Percentiles rank a stretch among this genome's conserved stretches.
phyloP scores from a whole-genome alignment of 2,329 filamentous ascomycete genomes.

The Colletotrichum sp. region DNA sequence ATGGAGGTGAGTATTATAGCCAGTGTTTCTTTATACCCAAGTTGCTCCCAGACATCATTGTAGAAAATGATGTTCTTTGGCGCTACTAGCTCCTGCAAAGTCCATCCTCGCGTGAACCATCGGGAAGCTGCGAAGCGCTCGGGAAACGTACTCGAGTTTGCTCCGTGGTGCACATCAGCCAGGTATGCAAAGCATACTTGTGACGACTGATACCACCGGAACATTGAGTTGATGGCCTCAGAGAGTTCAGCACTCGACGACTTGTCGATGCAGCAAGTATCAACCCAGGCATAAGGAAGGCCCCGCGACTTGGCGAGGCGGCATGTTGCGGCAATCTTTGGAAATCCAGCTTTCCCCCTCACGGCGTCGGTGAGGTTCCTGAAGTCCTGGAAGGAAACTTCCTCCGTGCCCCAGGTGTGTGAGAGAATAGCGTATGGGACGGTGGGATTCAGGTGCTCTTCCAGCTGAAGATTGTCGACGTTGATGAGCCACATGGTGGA shows the following conservation, averaged over 20 bases:
- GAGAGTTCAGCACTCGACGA: not conserved
- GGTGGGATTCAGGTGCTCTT: not conserved
- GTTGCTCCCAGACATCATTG: not conserved
- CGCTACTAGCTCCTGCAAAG: not conserved
- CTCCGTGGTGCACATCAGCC: not conserved
- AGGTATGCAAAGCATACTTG: not conserved
- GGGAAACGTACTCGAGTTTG: not conserved
- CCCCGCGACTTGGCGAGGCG: not conserved
- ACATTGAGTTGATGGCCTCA: not conserved
- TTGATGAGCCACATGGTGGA: not conserved
- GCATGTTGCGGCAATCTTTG: not conserved
- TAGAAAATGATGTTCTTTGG: not conserved
- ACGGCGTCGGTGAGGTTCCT: not conserved
- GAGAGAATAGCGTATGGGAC: conserved; percentile 25
- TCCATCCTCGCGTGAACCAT: not conserved
- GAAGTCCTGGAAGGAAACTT: conserved; percentile 11
- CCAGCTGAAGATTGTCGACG: not conserved
- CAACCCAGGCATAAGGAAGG: not conserved
- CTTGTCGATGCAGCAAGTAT: conserved; percentile 1
- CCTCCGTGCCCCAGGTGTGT: conserved; percentile 20
- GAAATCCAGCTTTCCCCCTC: not conserved
- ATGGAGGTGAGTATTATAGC: not conserved
- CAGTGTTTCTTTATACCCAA: not conserved
- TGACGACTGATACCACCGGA: not conserved
- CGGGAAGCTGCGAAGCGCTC: not conserved